These are phyloP conservation scores for Paraphaeosphaeria minitans DNA, from an alignment of 2,329 filamentous ascomycete genomes.

Conservation along the genomic window DNA sequence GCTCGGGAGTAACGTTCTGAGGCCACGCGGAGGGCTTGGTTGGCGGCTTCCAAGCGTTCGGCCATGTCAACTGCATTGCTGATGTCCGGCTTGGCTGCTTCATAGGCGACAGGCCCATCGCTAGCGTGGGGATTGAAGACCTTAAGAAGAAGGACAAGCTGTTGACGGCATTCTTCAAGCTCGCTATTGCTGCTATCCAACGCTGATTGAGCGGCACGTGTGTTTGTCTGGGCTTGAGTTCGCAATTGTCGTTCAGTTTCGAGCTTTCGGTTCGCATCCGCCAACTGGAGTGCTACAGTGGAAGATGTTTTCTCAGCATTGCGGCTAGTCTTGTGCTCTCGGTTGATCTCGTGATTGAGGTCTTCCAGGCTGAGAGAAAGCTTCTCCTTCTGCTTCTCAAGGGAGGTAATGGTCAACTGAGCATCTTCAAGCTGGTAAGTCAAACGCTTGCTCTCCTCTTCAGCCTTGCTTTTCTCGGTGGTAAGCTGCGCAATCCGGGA, in stretches of 20 bases:
- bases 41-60: slow-evolving; percentile 84
- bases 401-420: slow-evolving; percentile 77
- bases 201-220: slow-evolving; percentile 77
- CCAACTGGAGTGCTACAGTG: slow-evolving; percentile 78
- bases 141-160: slow-evolving; percentile 81
- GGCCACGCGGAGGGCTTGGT: slow-evolving; percentile 83
- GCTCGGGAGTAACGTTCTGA: slow-evolving; percentile 80
- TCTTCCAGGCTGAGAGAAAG: slow-evolving; percentile 87
- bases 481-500: slow-evolving; percentile 77
- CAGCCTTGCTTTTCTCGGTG: slow-evolving; percentile 79
- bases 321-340: slow-evolving; percentile 86
- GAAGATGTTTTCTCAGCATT: slow-evolving; percentile 90
- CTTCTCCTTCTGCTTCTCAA: slow-evolving; percentile 96
- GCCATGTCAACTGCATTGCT: slow-evolving; percentile 73
- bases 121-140: slow-evolving; percentile 79
- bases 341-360: slow-evolving; percentile 85
- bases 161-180: slow-evolving; percentile 76
- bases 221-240: slow-evolving; percentile 82
- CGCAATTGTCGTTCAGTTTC: slow-evolving; percentile 89
- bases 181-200: slow-evolving; percentile 82
- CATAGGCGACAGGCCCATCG: slow-evolving; percentile 69
- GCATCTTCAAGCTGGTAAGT: slow-evolving; percentile 84
- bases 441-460: slow-evolving; percentile 81
- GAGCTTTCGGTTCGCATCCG: slow-evolving; percentile 85
- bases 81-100: slow-evolving; percentile 72